Base-by-base conservation (phyloP, 2,329 filamentous ascomycete species). In the Cladosporium sp. region DNA sequence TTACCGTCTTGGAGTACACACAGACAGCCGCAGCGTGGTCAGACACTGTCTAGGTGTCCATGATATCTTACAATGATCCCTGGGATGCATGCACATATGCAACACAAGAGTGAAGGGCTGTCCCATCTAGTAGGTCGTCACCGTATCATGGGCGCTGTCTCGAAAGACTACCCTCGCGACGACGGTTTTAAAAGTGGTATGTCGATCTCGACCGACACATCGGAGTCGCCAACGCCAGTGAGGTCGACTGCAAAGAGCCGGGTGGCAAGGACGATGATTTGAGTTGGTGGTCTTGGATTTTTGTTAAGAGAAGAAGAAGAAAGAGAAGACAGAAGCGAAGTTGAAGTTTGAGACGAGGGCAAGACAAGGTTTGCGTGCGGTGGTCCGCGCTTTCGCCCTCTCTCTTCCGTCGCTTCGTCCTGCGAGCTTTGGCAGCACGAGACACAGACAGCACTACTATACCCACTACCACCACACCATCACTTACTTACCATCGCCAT, bases 131-230 rank as follows among this genome's bases (percentile, higher is more conserved):
- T 74, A 84, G 82, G 82, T 85, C 80, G 80, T 83, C 81, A 79
- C 71, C 80, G 73, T 68, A 74, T 85, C 82, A 79, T 85, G 82
- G 75, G 75, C 76, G 77, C 75, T 73, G 68, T 73, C 65, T 70
- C 69, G 59, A 68, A 73, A 71, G 55, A 64, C 54, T 65, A 65
- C 80, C 80, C 82, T 89, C 85, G 81, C 83, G 80, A 83, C 80
- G 79, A 88, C 85, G 85, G 85, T 89, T 89, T 89, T 89, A 85
- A 75, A 85, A 82, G 80, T 80, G 84, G 79, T 36, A 41, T 70
- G 68, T 78, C 75, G 64, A 72, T 89, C 85, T 88, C 73, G 85
- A 86, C 85, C 72, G 76, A 80, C 80, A 70, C 79, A 80, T 81
- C 81, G 80, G 81, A 86, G 76, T 85, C 80, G 78, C 76, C 82